A percentile compares a stretch with the other conserved stretches of the same genome.
These are phyloP conservation scores for Chlamydomonas schloesseri DNA, from an alignment of 139 green algal species.

Conservation along the genomic window DNA sequence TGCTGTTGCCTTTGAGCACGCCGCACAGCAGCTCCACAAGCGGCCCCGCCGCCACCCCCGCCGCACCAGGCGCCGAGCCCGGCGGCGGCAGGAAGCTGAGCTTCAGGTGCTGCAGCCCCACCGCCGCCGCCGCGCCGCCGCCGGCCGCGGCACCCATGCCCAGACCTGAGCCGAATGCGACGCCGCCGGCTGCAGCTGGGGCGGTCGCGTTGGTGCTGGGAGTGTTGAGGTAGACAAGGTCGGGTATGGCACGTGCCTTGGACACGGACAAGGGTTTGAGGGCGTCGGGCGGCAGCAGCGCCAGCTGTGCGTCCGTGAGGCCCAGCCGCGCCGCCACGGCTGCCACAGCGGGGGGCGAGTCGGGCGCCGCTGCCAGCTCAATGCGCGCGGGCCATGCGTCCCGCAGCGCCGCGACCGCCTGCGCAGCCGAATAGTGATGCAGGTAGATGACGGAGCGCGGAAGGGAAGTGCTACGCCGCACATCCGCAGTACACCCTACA, in stretches of 20 bases:
- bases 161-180: background rate
- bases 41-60: background rate
- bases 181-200: background rate
- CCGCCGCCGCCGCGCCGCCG: background rate
- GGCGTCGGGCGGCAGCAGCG: conserved; percentile 27
- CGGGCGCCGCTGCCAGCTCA: background rate
- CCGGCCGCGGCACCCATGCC: background rate
- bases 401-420: background rate
- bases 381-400: conserved; percentile 27
- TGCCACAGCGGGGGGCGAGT: background rate
- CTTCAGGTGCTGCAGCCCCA: conserved; percentile 27
- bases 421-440: no score
- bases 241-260: conserved; percentile 13
- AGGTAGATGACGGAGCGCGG: background rate
- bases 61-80: background rate
- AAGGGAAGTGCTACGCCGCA: no score
- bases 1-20: conserved; percentile 46
- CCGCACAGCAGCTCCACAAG: conserved; percentile 28
- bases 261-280: conserved; percentile 32
- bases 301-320: conserved; percentile 30
- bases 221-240: conserved; percentile 43
- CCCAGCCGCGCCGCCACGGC: conserved; percentile 31
- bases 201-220: background rate
- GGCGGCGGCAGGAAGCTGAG: background rate
- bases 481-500: no score